Conservation (phyloP, 1,284 basidiomycete genomes). For the Tylopilus sp. region DNA sequence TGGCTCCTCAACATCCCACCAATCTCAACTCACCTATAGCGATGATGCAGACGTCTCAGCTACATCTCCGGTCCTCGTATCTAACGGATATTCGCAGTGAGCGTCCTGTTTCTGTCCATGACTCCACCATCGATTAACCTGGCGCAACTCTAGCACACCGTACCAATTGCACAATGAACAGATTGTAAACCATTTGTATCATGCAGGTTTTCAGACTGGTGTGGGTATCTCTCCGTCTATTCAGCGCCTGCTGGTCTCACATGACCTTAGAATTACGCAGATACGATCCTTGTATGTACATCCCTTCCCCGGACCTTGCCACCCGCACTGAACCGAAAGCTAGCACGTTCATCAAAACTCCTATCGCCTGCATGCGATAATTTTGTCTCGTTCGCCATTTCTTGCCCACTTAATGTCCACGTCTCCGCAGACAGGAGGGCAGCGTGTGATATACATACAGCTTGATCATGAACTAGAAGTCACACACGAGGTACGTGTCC, state of each 20-base stretch:
- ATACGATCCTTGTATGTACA: conserved; percentile 65
- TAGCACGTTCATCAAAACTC: conserved; percentile 73
- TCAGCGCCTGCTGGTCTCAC: conserved; percentile 9
- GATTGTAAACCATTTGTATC: conserved; percentile 71
- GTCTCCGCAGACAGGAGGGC: conserved; percentile 56
- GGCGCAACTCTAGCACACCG: conserved; percentile 35
- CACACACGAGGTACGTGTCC: conserved; percentile 67
- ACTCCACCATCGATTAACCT: conserved; percentile 11
- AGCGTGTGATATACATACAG: conserved; percentile 67
- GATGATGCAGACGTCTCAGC: conserved; percentile 22
- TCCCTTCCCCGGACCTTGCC: conserved; percentile 11
- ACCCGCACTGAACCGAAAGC: conserved; percentile 17
- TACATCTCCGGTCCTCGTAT: conserved; percentile 22
- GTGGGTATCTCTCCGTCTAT: conserved; percentile 43
- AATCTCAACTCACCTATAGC: conserved; percentile 21
- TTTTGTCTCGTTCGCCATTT: conserved; percentile 81
- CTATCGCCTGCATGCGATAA: conserved; percentile 76
- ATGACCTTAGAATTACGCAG: conserved; percentile 65
- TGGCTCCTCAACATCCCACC: conserved; percentile 19
- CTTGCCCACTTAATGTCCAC: conserved; percentile 82
- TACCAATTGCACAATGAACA: conserved; percentile 64
- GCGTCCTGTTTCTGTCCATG: conserved; percentile 21
- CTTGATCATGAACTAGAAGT: conserved; percentile 77
- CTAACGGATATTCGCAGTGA: conserved; percentile 45
- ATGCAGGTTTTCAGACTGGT: conserved; percentile 73